phyloP scores from a whole-genome alignment of 345 rosid species.

The Jatropha curcas region DNA sequence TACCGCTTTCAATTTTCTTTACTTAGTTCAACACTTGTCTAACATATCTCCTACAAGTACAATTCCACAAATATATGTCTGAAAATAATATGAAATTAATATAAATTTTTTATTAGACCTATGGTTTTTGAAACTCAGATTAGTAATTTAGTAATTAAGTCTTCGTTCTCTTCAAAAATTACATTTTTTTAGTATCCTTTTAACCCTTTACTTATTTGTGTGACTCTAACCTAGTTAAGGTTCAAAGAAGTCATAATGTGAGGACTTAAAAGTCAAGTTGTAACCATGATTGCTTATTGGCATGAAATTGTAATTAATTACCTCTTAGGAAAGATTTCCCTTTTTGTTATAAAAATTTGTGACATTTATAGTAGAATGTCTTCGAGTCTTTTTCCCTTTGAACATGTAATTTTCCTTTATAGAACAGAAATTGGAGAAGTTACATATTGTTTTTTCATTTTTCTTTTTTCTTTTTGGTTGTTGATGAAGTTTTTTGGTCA shows the following conservation, averaged over 20 bases:
- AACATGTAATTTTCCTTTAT: background rate
- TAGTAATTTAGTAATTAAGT: background rate
- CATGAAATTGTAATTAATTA: background rate
- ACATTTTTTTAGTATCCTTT: too few relatives aligned
- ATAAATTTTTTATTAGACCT: background rate
- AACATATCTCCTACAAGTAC: background rate
- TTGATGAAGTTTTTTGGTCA: background rate
- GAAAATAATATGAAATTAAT: background rate
- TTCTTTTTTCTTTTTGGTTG: background rate
- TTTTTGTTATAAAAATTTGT: too few relatives aligned
- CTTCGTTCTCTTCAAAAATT: too few relatives aligned
- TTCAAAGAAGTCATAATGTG: background rate
- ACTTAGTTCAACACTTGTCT: background rate
- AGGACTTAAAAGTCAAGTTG: too few relatives aligned
- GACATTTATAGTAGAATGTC: too few relatives aligned
- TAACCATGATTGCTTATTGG: too few relatives aligned
- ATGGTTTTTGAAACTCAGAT: background rate
- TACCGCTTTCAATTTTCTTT: too few relatives aligned
- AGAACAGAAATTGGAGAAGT: background rate
- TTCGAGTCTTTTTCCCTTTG: background rate
- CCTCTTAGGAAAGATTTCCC: too few relatives aligned
- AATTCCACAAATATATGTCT: background rate
- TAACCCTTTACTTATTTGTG: too few relatives aligned
- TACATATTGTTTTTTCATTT: background rate
- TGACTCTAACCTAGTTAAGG: too few relatives aligned